These are phyloP conservation scores for Naganishia randhawae DNA, from an alignment of 768 basidiomycete species.

Conservation along the genomic window DNA sequence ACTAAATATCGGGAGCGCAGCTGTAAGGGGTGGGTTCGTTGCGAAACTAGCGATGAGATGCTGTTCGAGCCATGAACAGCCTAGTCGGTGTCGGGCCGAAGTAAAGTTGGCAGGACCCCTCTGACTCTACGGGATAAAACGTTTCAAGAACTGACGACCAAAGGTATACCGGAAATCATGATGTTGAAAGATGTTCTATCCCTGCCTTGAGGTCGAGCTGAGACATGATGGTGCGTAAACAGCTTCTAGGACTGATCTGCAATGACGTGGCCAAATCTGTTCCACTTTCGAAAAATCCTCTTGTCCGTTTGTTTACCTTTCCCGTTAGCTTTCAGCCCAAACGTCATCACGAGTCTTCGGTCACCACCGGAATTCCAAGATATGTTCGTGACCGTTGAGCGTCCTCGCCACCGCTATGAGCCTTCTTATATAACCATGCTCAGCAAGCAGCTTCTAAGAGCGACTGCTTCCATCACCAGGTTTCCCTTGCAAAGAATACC, in stretches of 20 bases:
- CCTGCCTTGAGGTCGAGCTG: neutral
- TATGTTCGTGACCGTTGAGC: too few species aligned
- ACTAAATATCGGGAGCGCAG: too few species aligned
- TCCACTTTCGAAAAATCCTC: neutral
- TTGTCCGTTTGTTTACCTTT: neutral
- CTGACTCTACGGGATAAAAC: neutral
- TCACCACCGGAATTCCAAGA: neutral
- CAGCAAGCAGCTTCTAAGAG: neutral
- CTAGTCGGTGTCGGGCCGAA: neutral
- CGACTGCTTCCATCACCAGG: neutral
- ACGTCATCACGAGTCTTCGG: neutral
- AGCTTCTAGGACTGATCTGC: neutral
- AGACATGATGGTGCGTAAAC: neutral
- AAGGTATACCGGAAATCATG: neutral
- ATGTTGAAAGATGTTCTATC: neutral
- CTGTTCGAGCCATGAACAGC: neutral
- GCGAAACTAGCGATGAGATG: neutral
- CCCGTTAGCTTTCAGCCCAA: neutral
- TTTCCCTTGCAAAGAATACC: too few species aligned
- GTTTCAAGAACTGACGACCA: neutral
- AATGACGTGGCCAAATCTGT: neutral
- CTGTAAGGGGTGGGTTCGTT: neutral
- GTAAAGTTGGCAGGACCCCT: neutral
- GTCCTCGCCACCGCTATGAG: too few species aligned
- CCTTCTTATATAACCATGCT: neutral